Percentiles rank a stretch among this genome's conserved stretches.
Evolutionary conservation across 495 filamentous ascomycete genomes (phyloP).

Genomic region (Cudoniella acicularis): DNA sequence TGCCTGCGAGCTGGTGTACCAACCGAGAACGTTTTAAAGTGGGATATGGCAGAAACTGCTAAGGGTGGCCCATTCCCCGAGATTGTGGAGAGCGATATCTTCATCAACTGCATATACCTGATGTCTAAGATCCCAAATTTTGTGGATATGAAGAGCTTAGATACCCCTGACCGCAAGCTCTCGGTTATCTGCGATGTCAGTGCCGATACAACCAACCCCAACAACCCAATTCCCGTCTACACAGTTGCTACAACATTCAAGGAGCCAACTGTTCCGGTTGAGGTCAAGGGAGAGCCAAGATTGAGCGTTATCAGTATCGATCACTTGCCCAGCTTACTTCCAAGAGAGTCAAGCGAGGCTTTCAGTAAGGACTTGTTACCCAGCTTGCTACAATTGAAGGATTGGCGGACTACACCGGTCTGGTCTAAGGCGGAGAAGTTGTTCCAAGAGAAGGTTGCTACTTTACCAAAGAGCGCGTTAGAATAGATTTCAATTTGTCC

Average conservation of each 20-base stretch:
- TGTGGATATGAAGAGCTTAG: slow-evolving; percentile 66
- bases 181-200: slow-evolving; percentile 87
- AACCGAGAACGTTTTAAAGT: slow-evolving; percentile 72
- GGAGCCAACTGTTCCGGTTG: slow-evolving; percentile 76
- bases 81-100: slow-evolving; percentile 76
- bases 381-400: slow-evolving; percentile 71
- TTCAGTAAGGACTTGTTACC: slow-evolving; percentile 80
- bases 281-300: slow-evolving; percentile 49
- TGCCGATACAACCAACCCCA: slow-evolving; percentile 70
- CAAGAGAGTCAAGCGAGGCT: slow-evolving; percentile 81
- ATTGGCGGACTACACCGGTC: slow-evolving; percentile 66
- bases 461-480: slow-evolving; percentile 45
- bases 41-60: slow-evolving; percentile 91
- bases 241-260: slow-evolving; percentile 75
- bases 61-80: slow-evolving; percentile 83
- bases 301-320: slow-evolving; percentile 84
- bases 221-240: slow-evolving; percentile 85
- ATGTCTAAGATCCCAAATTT: slow-evolving; percentile 65
- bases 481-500: neutral
- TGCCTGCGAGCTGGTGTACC: slow-evolving; percentile 72
- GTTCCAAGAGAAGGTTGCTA: slow-evolving; percentile 80
- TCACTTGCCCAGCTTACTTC: slow-evolving; percentile 82
- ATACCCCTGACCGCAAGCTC: slow-evolving; percentile 64
- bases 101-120: slow-evolving; percentile 93
- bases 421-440: slow-evolving; percentile 82